These are phyloP conservation scores for Carex parvula DNA, from an alignment of 176 grass and related monocot species.

Conservation along the genomic window DNA sequence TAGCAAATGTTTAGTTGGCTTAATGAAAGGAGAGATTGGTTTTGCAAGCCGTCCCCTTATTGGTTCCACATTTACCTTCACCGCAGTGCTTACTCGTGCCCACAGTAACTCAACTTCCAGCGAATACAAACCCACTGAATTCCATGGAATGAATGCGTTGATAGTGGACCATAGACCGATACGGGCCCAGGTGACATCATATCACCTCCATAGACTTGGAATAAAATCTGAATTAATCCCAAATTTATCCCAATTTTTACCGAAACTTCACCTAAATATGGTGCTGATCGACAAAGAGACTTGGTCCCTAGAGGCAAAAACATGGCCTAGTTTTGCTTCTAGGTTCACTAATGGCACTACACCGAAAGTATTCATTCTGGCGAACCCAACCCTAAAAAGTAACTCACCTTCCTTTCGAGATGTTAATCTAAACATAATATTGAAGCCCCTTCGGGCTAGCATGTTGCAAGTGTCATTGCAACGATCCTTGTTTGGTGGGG, in stretches of 20 bases:
- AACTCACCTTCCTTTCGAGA: slow-evolving; percentile 45
- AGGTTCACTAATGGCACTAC: slow-evolving; percentile 57
- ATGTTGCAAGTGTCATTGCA: slow-evolving; percentile 74
- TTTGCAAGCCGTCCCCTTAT: slow-evolving; percentile 62
- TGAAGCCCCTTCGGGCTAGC: slow-evolving; percentile 87
- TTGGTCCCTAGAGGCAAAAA: slow-evolving; percentile 52
- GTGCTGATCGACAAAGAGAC: slow-evolving; percentile 84
- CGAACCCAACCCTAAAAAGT: slow-evolving; percentile 54
- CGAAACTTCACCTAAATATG: slow-evolving; percentile 54
- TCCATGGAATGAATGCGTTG: slow-evolving; percentile 75
- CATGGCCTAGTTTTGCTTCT: slow-evolving; percentile 46
- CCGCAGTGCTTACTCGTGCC: slow-evolving; percentile 47
- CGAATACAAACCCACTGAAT: slow-evolving; percentile 47
- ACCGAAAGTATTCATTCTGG: slow-evolving; percentile 74
- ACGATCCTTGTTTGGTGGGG: slow-evolving; percentile 47
- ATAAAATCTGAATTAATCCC: slow-evolving; percentile 55
- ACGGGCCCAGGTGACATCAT: slow-evolving; percentile 71
- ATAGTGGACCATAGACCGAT: slow-evolving; percentile 71
- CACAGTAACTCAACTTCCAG: slow-evolving; percentile 28
- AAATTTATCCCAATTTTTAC: slow-evolving; percentile 50
- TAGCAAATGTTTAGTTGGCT: slow-evolving; percentile 88
- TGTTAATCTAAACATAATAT: slow-evolving; percentile 63
- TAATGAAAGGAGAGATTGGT: slow-evolving; percentile 98
- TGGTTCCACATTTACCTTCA: slow-evolving; percentile 97
- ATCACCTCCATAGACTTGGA: slow-evolving; percentile 87